Conservation (phyloP, 176 grass and related monocot genomes). For the Melocanna baccifera region DNA sequence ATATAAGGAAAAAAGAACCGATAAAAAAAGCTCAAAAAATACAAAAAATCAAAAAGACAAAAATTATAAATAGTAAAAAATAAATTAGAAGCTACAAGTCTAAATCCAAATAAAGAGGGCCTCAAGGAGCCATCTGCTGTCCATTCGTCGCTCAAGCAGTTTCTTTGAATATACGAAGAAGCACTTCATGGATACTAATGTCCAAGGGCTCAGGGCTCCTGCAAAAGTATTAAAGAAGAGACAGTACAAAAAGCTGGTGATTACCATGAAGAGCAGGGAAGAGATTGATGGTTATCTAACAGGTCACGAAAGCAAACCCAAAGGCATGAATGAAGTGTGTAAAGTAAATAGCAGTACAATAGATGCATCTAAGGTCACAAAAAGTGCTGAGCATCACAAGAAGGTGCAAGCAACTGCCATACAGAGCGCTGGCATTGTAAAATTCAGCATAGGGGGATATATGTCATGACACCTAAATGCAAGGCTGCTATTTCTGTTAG, state of each 20-base stretch:
- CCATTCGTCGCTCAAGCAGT: conserved; percentile 15
- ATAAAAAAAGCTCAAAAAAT: no score
- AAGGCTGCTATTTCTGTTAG: conserved; percentile 11
- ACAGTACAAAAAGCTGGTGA: conserved; percentile 29
- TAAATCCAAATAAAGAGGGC: no score
- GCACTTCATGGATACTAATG: conserved; percentile 74
- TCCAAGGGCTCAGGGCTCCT: conserved; percentile 85
- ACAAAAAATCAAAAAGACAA: no score
- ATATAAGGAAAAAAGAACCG: no score
- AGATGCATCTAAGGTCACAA: conserved; percentile 17
- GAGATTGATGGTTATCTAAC: conserved; percentile 32
- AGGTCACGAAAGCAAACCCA: conserved; percentile 32
- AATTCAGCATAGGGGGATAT: neutral
- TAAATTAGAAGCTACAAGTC: no score
- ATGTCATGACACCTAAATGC: conserved; percentile 2
- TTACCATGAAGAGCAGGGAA: conserved; percentile 26
- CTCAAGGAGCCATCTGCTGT: neutral
- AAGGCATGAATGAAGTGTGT: neutral
- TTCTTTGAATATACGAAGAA: conserved; percentile 81
- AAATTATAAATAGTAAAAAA: no score
- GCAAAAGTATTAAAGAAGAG: conserved; percentile 16
- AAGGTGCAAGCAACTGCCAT: neutral
- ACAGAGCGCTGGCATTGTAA: neutral
- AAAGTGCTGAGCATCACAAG: conserved; percentile 29
- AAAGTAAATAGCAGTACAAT: conserved; percentile 24